Base-by-base conservation (phyloP, 2,329 filamentous ascomycete genomes). In the Lizonia empirigonia region DNA sequence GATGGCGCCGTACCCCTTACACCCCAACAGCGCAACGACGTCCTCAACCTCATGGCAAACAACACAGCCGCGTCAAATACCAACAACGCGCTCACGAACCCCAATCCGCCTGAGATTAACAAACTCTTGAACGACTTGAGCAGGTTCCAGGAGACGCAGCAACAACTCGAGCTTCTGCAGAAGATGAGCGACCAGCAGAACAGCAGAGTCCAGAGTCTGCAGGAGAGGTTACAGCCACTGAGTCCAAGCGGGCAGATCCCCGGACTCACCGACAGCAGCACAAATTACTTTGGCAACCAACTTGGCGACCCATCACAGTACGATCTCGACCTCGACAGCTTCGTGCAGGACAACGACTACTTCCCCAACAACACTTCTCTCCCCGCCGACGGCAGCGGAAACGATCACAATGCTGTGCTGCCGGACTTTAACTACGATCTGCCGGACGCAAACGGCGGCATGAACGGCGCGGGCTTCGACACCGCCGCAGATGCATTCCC, bases 171-270 rank as follows among this genome's bases (percentile, higher is more conserved):
- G 42, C 82, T 88, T 23, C 80, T 97, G 2, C 85, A 90, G 56
- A 87, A 86, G 34, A 79, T 96, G 64, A 90, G 95, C 67, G 83
- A 85, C 19, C 86, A 93, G 53, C 91, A 96, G 65, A 86, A 88
- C 53, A 82, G 82, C 38, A 88, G 89, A 39, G 88, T 97, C 1
- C 84, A 89, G 55, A 85, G 89, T 50, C 79, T 97, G 8, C 85
- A 85, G 42, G 85, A 84, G 47, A 77, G 91, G 13, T 80, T 97
- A 7, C 86, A 89, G 6, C 91, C 91, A 0, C 80, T 96, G 10
- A 92, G 87, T 64, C 91, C 91, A 0, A 89, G 85, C 0, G 91
- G 90, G 4, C 82, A 83, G 13, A 89, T 96, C 27, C 89, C 90
- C 1, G 89, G 89, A 4, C 72, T 94, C 5, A 44, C 52, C 3